A percentile compares a stretch with the other conserved stretches of the same genome.
These are phyloP conservation scores for Candida mesenterica DNA, from an alignment of 1,139 yeast species.

Conservation along the genomic window DNA sequence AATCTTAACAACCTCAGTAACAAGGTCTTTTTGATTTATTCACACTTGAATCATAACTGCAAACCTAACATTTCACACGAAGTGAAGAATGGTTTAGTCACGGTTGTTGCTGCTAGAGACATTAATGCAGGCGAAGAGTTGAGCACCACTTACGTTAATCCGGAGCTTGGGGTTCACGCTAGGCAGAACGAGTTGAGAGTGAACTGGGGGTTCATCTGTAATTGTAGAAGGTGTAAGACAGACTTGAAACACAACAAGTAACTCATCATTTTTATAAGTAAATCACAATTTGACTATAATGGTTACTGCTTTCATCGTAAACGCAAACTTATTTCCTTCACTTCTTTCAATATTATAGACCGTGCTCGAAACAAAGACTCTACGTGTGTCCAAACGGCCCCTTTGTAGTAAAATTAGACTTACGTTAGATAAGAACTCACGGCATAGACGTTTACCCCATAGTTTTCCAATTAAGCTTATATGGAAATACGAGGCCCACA, in stretches of 20 bases:
- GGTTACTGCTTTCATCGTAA: too few relatives aligned
- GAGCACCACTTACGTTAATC: slow-evolving; percentile 68
- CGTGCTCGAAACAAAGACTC: too few relatives aligned
- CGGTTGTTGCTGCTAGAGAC: slow-evolving; percentile 48
- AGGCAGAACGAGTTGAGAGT: slow-evolving; percentile 67
- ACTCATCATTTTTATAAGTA: too few relatives aligned
- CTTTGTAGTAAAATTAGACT: too few relatives aligned
- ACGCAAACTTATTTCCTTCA: too few relatives aligned
- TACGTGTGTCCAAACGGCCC: too few relatives aligned
- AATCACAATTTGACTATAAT: not conserved
- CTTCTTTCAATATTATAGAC: too few relatives aligned
- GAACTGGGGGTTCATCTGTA: slow-evolving; percentile 85
- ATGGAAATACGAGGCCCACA: too few relatives aligned
- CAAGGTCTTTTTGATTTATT: slow-evolving; percentile 58
- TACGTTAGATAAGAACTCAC: too few relatives aligned
- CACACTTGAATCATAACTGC: slow-evolving; percentile 77
- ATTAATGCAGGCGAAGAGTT: slow-evolving; percentile 68
- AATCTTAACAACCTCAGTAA: slow-evolving; percentile 73
- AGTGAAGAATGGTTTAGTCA: slow-evolving; percentile 55
- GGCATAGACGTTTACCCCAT: too few relatives aligned
- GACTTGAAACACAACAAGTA: slow-evolving; percentile 28
- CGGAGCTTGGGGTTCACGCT: slow-evolving; percentile 58
- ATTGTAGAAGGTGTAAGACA: slow-evolving; percentile 61
- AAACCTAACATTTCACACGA: slow-evolving; percentile 62
- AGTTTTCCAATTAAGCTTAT: too few relatives aligned